Percentiles rank a stretch among this genome's conserved stretches.
phyloP scores from a whole-genome alignment of 306 rosid species.

The Vicia sativa region DNA sequence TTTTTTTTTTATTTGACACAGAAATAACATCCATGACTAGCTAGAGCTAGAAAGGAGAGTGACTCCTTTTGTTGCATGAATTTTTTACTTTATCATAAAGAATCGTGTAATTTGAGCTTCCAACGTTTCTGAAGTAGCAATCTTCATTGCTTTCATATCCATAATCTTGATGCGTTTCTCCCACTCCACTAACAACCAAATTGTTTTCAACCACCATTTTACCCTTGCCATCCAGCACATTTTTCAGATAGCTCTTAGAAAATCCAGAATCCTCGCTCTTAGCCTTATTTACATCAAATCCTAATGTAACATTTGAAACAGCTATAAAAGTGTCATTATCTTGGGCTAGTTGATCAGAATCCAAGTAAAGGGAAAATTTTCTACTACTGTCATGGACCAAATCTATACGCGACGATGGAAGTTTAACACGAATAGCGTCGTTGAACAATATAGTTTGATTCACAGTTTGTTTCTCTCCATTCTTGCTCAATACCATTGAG shows the following conservation, averaged over 20 bases:
- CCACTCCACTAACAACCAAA: slow-evolving; percentile 61
- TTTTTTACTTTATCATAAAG: slow-evolving; percentile 58
- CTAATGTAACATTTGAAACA: slow-evolving; percentile 56
- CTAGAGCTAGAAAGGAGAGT: too few species aligned
- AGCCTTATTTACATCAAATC: slow-evolving; percentile 53
- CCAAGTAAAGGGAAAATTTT: slow-evolving; percentile 53
- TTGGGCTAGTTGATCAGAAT: slow-evolving; percentile 41
- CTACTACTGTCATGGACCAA: slow-evolving; percentile 44
- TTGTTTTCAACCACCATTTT: slow-evolving; percentile 53
- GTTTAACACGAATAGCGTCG: slow-evolving; percentile 42
- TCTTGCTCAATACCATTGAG: slow-evolving; percentile 53
- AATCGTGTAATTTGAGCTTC: slow-evolving; percentile 80
- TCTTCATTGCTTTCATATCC: slow-evolving; percentile 42
- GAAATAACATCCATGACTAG: too few species aligned
- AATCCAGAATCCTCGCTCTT: slow-evolving; percentile 38
- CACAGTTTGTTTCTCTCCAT: slow-evolving; percentile 63
- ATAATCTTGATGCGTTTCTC: slow-evolving; percentile 74
- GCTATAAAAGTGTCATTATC: slow-evolving; percentile 39
- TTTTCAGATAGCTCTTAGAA: slow-evolving; percentile 56
- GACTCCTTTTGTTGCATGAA: slow-evolving; percentile 45
- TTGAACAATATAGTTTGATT: slow-evolving; percentile 60
- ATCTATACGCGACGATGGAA: slow-evolving; percentile 38
- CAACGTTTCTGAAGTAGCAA: slow-evolving; percentile 74
- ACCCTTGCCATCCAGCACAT: slow-evolving; percentile 73
- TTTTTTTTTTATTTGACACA: too few species aligned